Conservation (phyloP, 306 rosid species). For the Neltuma alba region DNA sequence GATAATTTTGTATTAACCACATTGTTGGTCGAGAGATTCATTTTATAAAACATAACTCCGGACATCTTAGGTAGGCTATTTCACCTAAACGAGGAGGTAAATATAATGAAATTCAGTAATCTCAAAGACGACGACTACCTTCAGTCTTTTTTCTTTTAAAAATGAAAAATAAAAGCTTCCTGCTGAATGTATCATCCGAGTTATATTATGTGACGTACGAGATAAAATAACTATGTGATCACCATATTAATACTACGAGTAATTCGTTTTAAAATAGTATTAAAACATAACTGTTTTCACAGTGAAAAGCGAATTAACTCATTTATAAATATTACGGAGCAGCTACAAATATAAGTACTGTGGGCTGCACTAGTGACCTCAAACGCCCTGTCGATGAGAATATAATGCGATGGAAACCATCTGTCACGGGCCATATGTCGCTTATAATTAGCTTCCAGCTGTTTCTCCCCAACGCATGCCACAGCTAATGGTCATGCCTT, state of each 20-base stretch:
- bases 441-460: background rate
- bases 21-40: constrained; percentile 18
- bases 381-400: background rate
- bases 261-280: too few relatives aligned
- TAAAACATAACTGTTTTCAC: background rate
- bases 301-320: background rate
- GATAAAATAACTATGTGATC: too few relatives aligned
- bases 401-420: background rate
- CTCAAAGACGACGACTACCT: background rate
- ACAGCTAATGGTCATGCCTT: background rate
- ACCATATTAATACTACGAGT: background rate
- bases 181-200: too few relatives aligned
- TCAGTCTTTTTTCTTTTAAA: too few relatives aligned
- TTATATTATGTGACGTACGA: too few relatives aligned
- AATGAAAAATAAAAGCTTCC: too few relatives aligned
- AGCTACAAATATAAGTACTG: too few relatives aligned
- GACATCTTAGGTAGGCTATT: background rate
- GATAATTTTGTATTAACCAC: constrained; percentile 28
- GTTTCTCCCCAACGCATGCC: background rate
- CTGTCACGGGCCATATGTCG: background rate
- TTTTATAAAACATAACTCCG: background rate
- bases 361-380: background rate
- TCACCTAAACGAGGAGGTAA: background rate
- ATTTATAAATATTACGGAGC: too few relatives aligned
- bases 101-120: background rate